Evolutionary conservation across 1,284 basidiomycete species (phyloP), one percentile per base, ranked within the genome.

Genomic region (Leccinum glutinopallens): DNA sequence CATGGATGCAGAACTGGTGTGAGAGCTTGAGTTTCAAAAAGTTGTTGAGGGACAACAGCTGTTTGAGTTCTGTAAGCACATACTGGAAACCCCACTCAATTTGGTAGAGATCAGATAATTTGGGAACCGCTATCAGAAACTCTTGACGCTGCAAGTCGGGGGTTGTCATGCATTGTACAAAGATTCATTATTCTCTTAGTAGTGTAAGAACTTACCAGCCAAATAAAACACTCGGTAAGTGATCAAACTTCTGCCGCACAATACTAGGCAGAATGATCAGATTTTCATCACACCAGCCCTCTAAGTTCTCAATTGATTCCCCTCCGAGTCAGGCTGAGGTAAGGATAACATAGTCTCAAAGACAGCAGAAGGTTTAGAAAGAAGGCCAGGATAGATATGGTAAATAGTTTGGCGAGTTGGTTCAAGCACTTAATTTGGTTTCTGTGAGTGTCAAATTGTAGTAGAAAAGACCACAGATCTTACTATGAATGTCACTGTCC

Each of bases 301-400:
- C 41, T 15, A n/a, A 13, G 13, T 43, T n/a, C 13, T 43, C 7
- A 32, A 32, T 19, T 17, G 15, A 6, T 19, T 51, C 49, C 22
- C n/a, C 33, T 33, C 33, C 4, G 17, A n/a, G 10, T 22, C 17
- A 19, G 7, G 41, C 1, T 22, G 60, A 19, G 65, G 68, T 2
- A 69, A 46, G 1, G 59, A 69, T 0, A 69, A 41, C 0, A 69
- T 2, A 0, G 63, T 46, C 0, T 68, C 22, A 9, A 69, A 51
- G 8, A 22, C 10, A 9, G 49, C n/a, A 19, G 49, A 51, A 7
- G 25, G 49, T 51, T 51, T 43, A 15, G 15, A 15, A 43, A 43
- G 41, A 2, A n/a, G 41, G 1, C 63, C 67, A 53, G 59, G 60
- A 37, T 68, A 67, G 0, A 68, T 12, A 2, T 15, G 1, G 22